Evolutionary conservation across 2,329 filamentous ascomycete genomes (phyloP).

Genomic region (Xylaria polymorpha): DNA sequence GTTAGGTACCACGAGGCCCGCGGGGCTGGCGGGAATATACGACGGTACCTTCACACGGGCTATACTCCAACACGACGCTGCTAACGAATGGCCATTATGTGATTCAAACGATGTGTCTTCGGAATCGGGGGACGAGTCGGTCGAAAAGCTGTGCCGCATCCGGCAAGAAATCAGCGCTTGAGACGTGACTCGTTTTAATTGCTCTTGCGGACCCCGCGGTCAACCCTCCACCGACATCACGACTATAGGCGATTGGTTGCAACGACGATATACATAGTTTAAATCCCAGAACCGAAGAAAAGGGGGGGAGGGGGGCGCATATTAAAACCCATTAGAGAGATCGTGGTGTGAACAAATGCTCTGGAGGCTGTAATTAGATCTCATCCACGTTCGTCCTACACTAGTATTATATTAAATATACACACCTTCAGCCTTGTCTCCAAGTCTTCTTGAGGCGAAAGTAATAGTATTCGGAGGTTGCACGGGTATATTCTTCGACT

Average conservation of each 20-base stretch:
- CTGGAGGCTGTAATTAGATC: not conserved
- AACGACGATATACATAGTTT: not conserved
- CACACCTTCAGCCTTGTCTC: not conserved
- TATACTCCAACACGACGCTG: not conserved
- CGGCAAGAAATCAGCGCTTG: not conserved
- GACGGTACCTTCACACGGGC: not conserved
- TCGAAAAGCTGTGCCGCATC: not conserved
- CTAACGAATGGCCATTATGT: slow-evolving; percentile 1
- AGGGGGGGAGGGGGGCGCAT: not conserved
- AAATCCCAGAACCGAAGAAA: not conserved
- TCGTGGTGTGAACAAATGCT: not conserved
- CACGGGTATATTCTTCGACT: slow-evolving; percentile 1
- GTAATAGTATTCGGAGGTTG: slow-evolving; percentile 8
- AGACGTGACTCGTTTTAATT: not conserved
- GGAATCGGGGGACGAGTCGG: not conserved
- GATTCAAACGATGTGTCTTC: not conserved
- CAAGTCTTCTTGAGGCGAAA: slow-evolving; percentile 12
- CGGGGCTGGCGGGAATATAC: slow-evolving; percentile 9
- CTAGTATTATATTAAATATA: not conserved
- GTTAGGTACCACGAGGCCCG: not conserved
- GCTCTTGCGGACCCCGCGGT: not conserved
- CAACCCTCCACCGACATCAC: too few species aligned
- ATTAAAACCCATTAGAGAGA: not conserved
- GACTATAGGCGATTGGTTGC: not conserved
- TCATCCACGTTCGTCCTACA: not conserved